Evolutionary conservation across 2,329 filamentous ascomycete genomes (phyloP).

Genomic region (Simplicillium aogashimaense): DNA sequence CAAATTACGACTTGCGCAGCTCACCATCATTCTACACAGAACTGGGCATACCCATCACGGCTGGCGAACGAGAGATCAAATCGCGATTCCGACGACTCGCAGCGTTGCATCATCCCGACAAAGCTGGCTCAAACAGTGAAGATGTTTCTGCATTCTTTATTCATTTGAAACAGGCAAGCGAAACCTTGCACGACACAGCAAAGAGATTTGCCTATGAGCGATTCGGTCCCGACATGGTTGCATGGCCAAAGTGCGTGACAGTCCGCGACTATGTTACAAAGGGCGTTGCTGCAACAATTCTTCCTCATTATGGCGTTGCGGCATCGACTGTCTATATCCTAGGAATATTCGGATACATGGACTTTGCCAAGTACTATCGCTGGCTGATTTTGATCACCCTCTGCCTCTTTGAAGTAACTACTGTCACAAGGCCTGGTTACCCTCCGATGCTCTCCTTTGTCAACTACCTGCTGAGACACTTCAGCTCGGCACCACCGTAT

Average conservation of each 20-base stretch:
- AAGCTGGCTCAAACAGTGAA: slow-evolving; percentile 35
- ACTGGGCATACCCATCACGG: slow-evolving; percentile 59
- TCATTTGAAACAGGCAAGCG: slow-evolving; percentile 71
- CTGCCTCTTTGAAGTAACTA: slow-evolving; percentile 46
- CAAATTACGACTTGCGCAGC: slow-evolving; percentile 67
- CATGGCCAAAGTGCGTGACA: slow-evolving; percentile 57
- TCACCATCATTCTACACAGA: slow-evolving; percentile 70
- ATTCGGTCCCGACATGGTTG: slow-evolving; percentile 64
- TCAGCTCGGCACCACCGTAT: slow-evolving; percentile 46
- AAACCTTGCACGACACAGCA: slow-evolving; percentile 68
- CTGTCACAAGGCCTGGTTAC: slow-evolving; percentile 43
- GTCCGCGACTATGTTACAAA: slow-evolving; percentile 62
- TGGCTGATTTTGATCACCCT: slow-evolving; percentile 48
- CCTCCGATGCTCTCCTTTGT: slow-evolving; percentile 34
- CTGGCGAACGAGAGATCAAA: slow-evolving; percentile 69
- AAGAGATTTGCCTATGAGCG: slow-evolving; percentile 83
- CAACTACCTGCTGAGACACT: slow-evolving; percentile 31
- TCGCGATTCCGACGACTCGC: slow-evolving; percentile 72
- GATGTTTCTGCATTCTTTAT: slow-evolving; percentile 52
- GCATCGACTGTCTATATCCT: slow-evolving; percentile 50
- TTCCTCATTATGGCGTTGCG: slow-evolving; percentile 52
- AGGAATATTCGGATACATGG: slow-evolving; percentile 55
- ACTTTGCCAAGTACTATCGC: slow-evolving; percentile 56
- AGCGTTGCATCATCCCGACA: slow-evolving; percentile 74
- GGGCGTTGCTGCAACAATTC: slow-evolving; percentile 48